These are phyloP conservation scores for Epichloe glyceriae DNA, from an alignment of 2,329 filamentous ascomycete genomes.

Conservation along the genomic window DNA sequence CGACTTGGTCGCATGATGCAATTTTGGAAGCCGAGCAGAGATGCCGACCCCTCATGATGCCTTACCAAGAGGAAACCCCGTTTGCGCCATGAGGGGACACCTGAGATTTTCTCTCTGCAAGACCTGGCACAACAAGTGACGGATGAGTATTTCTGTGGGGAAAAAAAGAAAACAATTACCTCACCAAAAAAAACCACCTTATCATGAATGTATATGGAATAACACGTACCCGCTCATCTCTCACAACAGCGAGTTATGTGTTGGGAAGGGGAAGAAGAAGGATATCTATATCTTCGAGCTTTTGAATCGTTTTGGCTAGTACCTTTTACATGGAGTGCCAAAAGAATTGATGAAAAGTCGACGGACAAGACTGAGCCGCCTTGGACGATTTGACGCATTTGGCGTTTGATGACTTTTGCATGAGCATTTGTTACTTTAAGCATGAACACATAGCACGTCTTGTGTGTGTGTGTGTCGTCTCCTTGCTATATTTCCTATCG, in stretches of 20 bases:
- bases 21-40: conserved; percentile 58
- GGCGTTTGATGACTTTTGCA: conserved; percentile 14
- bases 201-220: conserved; percentile 24
- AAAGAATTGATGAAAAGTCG: neutral
- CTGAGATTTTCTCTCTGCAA: neutral
- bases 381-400: neutral
- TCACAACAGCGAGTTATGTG: neutral
- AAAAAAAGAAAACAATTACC: neutral
- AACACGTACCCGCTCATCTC: conserved; percentile 21
- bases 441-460: conserved; percentile 13
- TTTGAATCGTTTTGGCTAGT: neutral
- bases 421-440: conserved; percentile 22
- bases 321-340: neutral
- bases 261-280: neutral
- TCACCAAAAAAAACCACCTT: neutral
- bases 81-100: neutral
- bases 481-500: neutral
- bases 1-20: conserved; percentile 63
- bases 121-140: neutral
- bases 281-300: neutral
- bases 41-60: conserved; percentile 16
- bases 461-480: neutral
- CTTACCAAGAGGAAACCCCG: neutral
- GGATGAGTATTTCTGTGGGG: neutral
- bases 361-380: neutral